A percentile compares a stretch with the other conserved stretches of the same genome.
Evolutionary conservation across 108 stramenopile species (phyloP).

Genomic region (Nitzschia sp.): DNA sequence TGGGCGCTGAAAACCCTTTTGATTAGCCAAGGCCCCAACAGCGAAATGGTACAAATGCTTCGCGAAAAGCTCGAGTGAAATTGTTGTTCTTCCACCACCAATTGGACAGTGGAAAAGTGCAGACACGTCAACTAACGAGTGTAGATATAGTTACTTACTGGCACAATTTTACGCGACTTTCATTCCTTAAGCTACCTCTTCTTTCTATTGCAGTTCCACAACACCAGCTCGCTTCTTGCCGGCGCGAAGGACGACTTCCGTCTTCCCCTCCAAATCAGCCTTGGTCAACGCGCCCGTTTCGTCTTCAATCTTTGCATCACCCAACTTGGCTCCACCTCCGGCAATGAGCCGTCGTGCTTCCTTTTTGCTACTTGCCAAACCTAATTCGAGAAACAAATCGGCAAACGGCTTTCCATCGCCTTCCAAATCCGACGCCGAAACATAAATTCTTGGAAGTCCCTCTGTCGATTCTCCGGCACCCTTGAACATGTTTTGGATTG

Average conservation of each 20-base stretch:
- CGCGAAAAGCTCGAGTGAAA: conserved; percentile 12
- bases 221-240: conserved; percentile 92
- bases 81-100: background rate
- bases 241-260: conserved; percentile 74
- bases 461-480: conserved; percentile 56
- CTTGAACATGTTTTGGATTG: conserved; percentile 82
- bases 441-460: conserved; percentile 64
- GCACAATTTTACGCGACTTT: background rate
- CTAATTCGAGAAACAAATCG: conserved; percentile 84
- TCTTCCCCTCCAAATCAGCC: conserved; percentile 63
- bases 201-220: conserved; percentile 56
- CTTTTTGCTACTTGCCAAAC: conserved; percentile 86
- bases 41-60: conserved; percentile 21
- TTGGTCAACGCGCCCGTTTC: conserved; percentile 58
- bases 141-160: no score
- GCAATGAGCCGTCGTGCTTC: conserved; percentile 93
- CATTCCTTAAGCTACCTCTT: no score
- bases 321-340: conserved; percentile 87
- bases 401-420: conserved; percentile 57
- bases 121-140: no score
- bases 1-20: conserved; percentile 18
- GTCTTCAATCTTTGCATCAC: conserved; percentile 66
- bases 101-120: no score
- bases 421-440: conserved; percentile 47
- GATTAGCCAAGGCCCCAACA: conserved; percentile 22